phyloP scores from a whole-genome alignment of 805 yeast species.

The Saccharomycopsis olivae region DNA sequence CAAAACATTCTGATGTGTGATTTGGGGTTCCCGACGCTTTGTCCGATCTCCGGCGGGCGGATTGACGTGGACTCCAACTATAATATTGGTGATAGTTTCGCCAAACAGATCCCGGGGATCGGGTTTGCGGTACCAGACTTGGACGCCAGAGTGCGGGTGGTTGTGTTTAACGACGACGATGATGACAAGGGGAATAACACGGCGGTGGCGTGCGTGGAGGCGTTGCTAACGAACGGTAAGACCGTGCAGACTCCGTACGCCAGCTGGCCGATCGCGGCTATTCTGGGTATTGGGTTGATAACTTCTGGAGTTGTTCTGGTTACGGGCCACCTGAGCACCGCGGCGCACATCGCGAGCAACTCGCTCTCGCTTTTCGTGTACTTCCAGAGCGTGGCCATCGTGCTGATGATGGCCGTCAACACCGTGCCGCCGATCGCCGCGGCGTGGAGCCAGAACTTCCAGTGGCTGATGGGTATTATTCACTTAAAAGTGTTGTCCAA shows the following conservation, averaged over 20 bases:
- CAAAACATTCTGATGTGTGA: slow-evolving; percentile 55
- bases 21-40: slow-evolving; percentile 43
- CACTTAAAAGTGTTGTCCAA: slow-evolving; percentile 65
- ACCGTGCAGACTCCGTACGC: slow-evolving; percentile 91
- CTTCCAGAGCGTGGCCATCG: slow-evolving; percentile 86
- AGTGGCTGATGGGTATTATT: slow-evolving; percentile 93
- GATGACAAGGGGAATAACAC: slow-evolving; percentile 26
- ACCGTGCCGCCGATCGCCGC: slow-evolving; percentile 94
- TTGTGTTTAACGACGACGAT: slow-evolving; percentile 43
- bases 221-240: slow-evolving; percentile 74
- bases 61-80: slow-evolving; percentile 54
- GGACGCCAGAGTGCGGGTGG: slow-evolving; percentile 81
- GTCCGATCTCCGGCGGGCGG: slow-evolving; percentile 86
- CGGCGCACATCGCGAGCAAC: slow-evolving; percentile 96
- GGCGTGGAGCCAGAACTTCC: slow-evolving; percentile 95
- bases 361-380: slow-evolving; percentile 86
- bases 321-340: slow-evolving; percentile 82
- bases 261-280: slow-evolving; percentile 92
- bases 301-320: slow-evolving; percentile 83
- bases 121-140: slow-evolving; percentile 90
- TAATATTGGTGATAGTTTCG: slow-evolving; percentile 28
- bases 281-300: slow-evolving; percentile 78
- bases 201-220: slow-evolving; percentile 86
- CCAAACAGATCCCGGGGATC: slow-evolving; percentile 57
- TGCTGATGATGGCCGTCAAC: slow-evolving; percentile 92